A percentile compares a stretch with the other conserved stretches of the same genome.
These are phyloP conservation scores for Calamus simplicifolius DNA, from an alignment of 176 grass and related monocot species.

Conservation along the genomic window DNA sequence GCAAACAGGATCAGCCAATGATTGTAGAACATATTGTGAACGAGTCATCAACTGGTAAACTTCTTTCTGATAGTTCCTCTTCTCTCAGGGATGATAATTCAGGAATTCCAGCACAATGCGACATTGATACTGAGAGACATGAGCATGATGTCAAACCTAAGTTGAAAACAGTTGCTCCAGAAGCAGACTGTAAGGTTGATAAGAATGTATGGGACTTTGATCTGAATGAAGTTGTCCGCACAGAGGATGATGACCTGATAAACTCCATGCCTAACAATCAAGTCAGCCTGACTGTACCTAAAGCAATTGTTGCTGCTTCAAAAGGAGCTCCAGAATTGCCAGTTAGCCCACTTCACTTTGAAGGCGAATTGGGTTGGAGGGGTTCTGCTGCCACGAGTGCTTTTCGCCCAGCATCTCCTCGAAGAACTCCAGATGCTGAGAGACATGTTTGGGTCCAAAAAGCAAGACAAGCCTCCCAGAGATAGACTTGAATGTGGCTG, in stretches of 20 bases:
- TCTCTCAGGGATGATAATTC: slow-evolving; percentile 37
- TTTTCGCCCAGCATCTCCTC: slow-evolving; percentile 42
- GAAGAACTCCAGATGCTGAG: slow-evolving; percentile 31
- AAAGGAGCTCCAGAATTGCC: slow-evolving; percentile 48
- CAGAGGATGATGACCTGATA: slow-evolving; percentile 23
- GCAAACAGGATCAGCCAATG: slow-evolving; percentile 9
- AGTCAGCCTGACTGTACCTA: slow-evolving; percentile 40
- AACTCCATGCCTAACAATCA: slow-evolving; percentile 27
- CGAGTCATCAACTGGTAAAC: slow-evolving; percentile 20
- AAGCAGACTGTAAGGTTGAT: slow-evolving; percentile 2
- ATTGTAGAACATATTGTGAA: slow-evolving; percentile 29
- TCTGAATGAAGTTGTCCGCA: slow-evolving; percentile 45
- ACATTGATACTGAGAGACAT: slow-evolving; percentile 31
- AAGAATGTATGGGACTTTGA: slow-evolving; percentile 34
- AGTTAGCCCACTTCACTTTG: slow-evolving; percentile 34
- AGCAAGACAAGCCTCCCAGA: slow-evolving; percentile 26
- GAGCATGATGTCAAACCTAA: slow-evolving; percentile 5
- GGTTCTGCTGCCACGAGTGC: slow-evolving; percentile 84
- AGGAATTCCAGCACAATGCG: slow-evolving; percentile 45
- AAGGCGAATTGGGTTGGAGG: slow-evolving; percentile 58
- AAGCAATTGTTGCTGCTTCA: slow-evolving; percentile 51
- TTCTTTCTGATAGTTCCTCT: slow-evolving; percentile 36
- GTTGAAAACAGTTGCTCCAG: neutral
- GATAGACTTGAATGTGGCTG: slow-evolving; percentile 53
- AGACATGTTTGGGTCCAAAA: slow-evolving; percentile 22